Conservation (phyloP, 371 early-diverging fungal genomes). For the Apophysomyces variabilis region DNA sequence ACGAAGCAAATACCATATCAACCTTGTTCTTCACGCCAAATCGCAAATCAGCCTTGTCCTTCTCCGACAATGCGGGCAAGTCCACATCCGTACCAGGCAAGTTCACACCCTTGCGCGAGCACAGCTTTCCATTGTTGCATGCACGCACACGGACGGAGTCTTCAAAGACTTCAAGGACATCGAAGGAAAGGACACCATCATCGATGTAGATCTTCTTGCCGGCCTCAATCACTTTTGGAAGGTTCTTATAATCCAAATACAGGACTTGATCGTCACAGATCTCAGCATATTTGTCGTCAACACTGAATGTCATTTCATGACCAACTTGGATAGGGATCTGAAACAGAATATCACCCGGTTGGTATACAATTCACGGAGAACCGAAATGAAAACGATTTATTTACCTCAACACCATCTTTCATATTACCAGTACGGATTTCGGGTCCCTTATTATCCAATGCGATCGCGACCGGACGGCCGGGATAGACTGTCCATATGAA, state of each 20-base stretch:
- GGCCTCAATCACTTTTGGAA: conserved; percentile 78
- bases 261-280: conserved; percentile 74
- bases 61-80: conserved; percentile 92
- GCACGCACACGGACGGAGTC: conserved; percentile 76
- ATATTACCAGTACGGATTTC: conserved; percentile 86
- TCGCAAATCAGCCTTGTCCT: conserved; percentile 88
- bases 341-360: background rate
- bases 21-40: conserved; percentile 95
- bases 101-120: conserved; percentile 88
- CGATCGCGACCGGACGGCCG: conserved; percentile 79
- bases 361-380: background rate
- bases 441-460: conserved; percentile 88
- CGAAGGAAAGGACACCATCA: conserved; percentile 85
- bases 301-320: conserved; percentile 87
- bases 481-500: conserved; percentile 33
- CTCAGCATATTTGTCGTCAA: conserved; percentile 69
- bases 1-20: conserved; percentile 97
- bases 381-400: background rate
- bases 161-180: conserved; percentile 68
- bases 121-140: conserved; percentile 76
- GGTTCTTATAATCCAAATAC: conserved; percentile 88
- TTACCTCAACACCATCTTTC: conserved; percentile 64
- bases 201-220: conserved; percentile 90
- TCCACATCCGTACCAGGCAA: conserved; percentile 88
- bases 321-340: conserved; percentile 69